Base-by-base conservation (phyloP, 148 eudicot genomes). In the Rheum nobile region DNA sequence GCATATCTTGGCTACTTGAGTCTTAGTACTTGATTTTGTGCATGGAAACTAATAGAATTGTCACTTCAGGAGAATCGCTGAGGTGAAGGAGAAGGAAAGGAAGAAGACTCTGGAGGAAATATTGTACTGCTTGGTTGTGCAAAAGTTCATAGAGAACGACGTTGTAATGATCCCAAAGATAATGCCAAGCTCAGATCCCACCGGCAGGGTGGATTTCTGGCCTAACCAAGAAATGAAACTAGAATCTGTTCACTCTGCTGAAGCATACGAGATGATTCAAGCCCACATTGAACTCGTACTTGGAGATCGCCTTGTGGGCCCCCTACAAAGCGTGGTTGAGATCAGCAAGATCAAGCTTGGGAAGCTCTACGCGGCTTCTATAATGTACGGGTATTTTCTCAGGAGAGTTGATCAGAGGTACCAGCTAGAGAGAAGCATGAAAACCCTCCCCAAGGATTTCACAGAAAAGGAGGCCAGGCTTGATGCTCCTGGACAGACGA, bases 321-420 rank as follows among this genome's bases (percentile, higher is more conserved):
- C 97, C 34, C 72, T 90, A 41, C 86, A 85, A 61, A 76, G 80
- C 44, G 71, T 83, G 4, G 75, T 90, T 3, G 87, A 92, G 71
- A 92, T 92, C 50, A 95, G 97, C 83, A 95, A 95, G 79, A 78
- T 95, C 34, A 90, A 95, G 79, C 94, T 95, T 5, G 97, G 99
- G 10, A 95, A 95, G 81, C 80, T 95, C 2, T 95, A 95, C 63
- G 99, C 99, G 67, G 99, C 97, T 68, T 91, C 99, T 24, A 92
- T 92, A 26, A 95, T 92, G 88, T 95, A 95, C 55, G 99, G 99
- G 0, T 95, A 95, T 77, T 95, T 95, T 80, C 87, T 95, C 65
- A 88, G 82, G 80, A 81, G 99, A 63, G 99, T 95, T 31, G 97
- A 95, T 80, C 86, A 85, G 77, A 87, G 97, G 48, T 95, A 86